Conservation (phyloP, 1,284 basidiomycete genomes). For the Cystobasidium pallidum region DNA sequence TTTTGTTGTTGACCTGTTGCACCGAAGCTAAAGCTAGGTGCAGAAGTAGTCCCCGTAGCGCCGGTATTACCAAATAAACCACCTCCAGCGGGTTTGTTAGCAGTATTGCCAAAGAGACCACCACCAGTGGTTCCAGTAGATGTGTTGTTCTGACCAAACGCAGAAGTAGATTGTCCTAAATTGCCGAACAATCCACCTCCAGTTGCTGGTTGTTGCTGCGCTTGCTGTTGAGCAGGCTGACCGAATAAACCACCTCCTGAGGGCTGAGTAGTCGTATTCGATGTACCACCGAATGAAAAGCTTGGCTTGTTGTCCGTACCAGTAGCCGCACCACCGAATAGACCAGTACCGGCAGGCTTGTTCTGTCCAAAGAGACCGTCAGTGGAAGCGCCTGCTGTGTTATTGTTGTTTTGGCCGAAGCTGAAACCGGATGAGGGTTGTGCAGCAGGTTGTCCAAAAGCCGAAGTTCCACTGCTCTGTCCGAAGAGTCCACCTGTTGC, state of each 20-base stretch:
- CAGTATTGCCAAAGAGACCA: constrained; percentile 24
- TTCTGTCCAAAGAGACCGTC: constrained; percentile 34
- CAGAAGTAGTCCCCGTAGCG: constrained; percentile 5
- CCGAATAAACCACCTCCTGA: constrained; percentile 27
- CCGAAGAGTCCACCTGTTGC: constrained; percentile 55
- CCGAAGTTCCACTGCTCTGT: constrained; percentile 49
- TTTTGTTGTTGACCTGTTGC: background rate
- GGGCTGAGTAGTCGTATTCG: constrained; percentile 10
- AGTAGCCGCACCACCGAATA: constrained; percentile 46
- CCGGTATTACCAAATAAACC: constrained; percentile 44
- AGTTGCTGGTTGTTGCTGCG: constrained; percentile 36
- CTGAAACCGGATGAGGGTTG: constrained; percentile 11
- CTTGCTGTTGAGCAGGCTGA: constrained; percentile 49
- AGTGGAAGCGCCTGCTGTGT: constrained; percentile 43
- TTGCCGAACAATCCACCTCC: constrained; percentile 51
- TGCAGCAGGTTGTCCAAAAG: constrained; percentile 46
- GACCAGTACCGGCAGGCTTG: constrained; percentile 49
- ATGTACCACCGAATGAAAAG: constrained; percentile 29
- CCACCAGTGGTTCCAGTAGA: constrained; percentile 4
- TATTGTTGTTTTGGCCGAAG: constrained; percentile 27
- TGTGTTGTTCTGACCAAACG: constrained; percentile 32
- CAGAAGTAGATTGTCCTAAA: constrained; percentile 17
- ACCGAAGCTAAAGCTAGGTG: constrained; percentile 22
- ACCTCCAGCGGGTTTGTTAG: constrained; percentile 44
- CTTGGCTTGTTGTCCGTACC: constrained; percentile 42